These are phyloP conservation scores for Fraxinus albicans DNA, from an alignment of 305 asterid species.

Conservation along the genomic window DNA sequence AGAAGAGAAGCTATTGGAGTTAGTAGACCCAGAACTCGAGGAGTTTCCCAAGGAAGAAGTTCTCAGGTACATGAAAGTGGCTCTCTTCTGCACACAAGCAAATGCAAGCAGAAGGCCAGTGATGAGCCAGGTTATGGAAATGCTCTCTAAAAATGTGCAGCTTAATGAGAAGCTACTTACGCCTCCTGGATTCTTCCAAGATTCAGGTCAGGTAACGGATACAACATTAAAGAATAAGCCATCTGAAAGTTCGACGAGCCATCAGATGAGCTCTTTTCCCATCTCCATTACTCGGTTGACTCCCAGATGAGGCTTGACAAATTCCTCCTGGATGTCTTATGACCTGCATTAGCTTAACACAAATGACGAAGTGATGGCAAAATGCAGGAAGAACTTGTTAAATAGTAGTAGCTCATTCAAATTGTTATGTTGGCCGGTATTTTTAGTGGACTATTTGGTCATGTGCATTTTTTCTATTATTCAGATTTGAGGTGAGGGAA, in stretches of 20 bases:
- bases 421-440: not conserved
- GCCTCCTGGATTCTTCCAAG: conserved; percentile 76
- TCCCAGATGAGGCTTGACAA: conserved; percentile 38
- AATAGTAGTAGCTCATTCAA: not conserved
- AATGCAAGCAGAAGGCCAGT: conserved; percentile 75
- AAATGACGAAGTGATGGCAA: not conserved
- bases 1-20: conserved; percentile 58
- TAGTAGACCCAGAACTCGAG: conserved; percentile 69
- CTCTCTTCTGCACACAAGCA: conserved; percentile 86
- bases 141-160: conserved; percentile 70
- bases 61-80: conserved; percentile 69
- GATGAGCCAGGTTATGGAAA: conserved; percentile 80
- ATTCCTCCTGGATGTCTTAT: not conserved
- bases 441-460: not conserved
- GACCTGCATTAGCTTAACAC: not conserved
- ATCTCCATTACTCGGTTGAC: conserved; percentile 53
- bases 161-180: conserved; percentile 74
- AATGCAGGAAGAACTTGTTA: not conserved
- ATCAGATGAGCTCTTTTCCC: conserved; percentile 52
- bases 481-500: not conserved
- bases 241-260: conserved; percentile 54
- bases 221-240: conserved; percentile 41
- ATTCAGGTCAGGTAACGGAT: conserved; percentile 34
- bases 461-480: not conserved
- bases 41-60: conserved; percentile 59